Conservation (phyloP, 345 rosid species). For the Trapa bicornis region DNA sequence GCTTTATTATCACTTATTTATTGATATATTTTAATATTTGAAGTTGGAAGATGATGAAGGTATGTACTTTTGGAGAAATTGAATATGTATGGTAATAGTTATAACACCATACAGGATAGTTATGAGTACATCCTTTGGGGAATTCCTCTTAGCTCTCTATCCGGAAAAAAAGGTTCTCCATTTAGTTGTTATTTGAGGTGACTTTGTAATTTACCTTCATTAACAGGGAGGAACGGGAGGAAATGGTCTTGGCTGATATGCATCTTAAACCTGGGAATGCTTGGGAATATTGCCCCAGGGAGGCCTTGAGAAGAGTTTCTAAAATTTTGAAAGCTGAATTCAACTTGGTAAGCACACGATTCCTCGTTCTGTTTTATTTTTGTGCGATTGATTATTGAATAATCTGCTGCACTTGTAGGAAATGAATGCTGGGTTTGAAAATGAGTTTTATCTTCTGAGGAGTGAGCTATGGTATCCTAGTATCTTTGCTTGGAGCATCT, state of each 20-base stretch:
- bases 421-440: slow-evolving; percentile 96
- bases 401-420: slow-evolving; percentile 25
- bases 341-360: slow-evolving; percentile 40
- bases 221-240: slow-evolving; percentile 56
- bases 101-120: not conserved
- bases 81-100: not conserved
- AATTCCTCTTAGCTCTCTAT: not conserved
- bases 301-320: slow-evolving; percentile 54
- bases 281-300: slow-evolving; percentile 98
- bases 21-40: not conserved
- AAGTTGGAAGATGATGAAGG: not conserved
- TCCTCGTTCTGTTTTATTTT: not conserved
- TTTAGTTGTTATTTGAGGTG: not conserved
- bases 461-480: slow-evolving; percentile 35
- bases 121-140: not conserved
- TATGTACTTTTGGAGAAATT: not conserved
- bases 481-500: slow-evolving; percentile 2
- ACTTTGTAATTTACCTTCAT: slow-evolving; percentile 2
- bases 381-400: slow-evolving; percentile 7
- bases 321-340: slow-evolving; percentile 73
- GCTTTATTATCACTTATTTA: not conserved
- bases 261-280: slow-evolving; percentile 62
- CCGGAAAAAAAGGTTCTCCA: not conserved
- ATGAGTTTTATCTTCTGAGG: slow-evolving; percentile 78
- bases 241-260: slow-evolving; percentile 96